Evolutionary conservation across 2,329 filamentous ascomycete species (phyloP), one percentile per base, ranked within the genome.

Genomic region (Calonectria henricotiae): DNA sequence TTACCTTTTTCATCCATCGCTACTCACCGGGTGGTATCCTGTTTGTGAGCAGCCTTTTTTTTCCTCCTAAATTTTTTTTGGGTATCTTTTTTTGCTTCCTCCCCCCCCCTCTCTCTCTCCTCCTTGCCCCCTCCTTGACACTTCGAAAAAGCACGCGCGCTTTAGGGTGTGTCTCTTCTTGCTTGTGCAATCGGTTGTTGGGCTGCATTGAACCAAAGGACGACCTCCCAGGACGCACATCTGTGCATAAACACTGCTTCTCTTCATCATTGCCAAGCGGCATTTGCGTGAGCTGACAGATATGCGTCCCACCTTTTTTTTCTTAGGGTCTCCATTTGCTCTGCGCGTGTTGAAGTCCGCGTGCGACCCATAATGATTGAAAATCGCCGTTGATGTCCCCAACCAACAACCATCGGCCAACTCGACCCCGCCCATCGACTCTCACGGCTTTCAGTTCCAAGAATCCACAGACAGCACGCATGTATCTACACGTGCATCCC

Each of bases 261-360:
- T 20, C 39, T 13, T 27, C 37, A 25, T 37, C 39, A n/a, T 44
- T 44, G 55, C 55, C n/a, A 58, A 58, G 32, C 15, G 32, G 55
- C 39, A 30, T 61, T 13, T 25, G 51, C 54, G 64, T 44, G 64
- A 66, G 64, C 64, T 66, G 64, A 66, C 64, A 66, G 64, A 61
- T 60, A 41, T 49, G 12, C 41, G 64, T 66, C 64, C 41, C 64
- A 43, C 51, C 17, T 60, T 46, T 44, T 37, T 44, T 15, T 44
- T 37, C 35, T 15, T 25, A 23, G 12, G 32, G 32, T 23, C 51
- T 58, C 35, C 51, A 58, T 39, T 27, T 58, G 13, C 51, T 37
- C 35, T 58, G 32, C 35, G 35, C 35, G 35, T 23, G 51, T 58
- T 58, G n/a, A 23, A 58, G 20, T 15, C 51, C 32, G 32, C 32